Conservation (phyloP, 768 basidiomycete genomes). For the Panaeolus papilionaceus region DNA sequence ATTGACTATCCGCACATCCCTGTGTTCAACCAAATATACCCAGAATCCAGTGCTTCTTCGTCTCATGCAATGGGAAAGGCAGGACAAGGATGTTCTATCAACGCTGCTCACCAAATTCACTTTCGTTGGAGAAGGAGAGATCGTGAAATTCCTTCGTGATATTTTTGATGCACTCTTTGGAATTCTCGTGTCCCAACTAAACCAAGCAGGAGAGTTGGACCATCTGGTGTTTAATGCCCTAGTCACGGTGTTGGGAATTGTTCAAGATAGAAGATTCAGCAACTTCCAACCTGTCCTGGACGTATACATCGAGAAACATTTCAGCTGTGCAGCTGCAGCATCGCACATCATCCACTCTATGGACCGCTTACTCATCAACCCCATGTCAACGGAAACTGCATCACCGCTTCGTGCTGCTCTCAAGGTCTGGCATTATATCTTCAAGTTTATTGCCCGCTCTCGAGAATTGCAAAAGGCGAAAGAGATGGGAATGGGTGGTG, state of each 20-base stretch:
- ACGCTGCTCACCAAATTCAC: conserved; percentile 83
- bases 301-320: conserved; percentile 91
- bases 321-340: conserved; percentile 79
- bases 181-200: conserved; percentile 78
- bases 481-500: conserved; percentile 79
- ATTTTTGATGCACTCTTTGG: conserved; percentile 94
- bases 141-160: conserved; percentile 89
- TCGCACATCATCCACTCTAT: conserved; percentile 88
- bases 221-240: conserved; percentile 89
- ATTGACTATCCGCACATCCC: conserved; percentile 82
- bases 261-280: conserved; percentile 92
- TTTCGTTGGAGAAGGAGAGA: conserved; percentile 94
- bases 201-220: conserved; percentile 82
- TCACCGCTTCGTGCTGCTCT: conserved; percentile 85
- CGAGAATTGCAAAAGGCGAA: conserved; percentile 86
- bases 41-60: conserved; percentile 87
- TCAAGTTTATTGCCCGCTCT: conserved; percentile 93
- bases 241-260: conserved; percentile 89
- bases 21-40: conserved; percentile 92
- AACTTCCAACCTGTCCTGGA: conserved; percentile 95
- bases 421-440: conserved; percentile 97
- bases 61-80: conserved; percentile 81
- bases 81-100: conserved; percentile 71
- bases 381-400: conserved; percentile 73
- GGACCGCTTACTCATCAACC: conserved; percentile 79